Percentiles rank a stretch among this genome's conserved stretches.
Evolutionary conservation across 1,139 yeast species (phyloP).

Genomic region (Kodamaea fungicola): DNA sequence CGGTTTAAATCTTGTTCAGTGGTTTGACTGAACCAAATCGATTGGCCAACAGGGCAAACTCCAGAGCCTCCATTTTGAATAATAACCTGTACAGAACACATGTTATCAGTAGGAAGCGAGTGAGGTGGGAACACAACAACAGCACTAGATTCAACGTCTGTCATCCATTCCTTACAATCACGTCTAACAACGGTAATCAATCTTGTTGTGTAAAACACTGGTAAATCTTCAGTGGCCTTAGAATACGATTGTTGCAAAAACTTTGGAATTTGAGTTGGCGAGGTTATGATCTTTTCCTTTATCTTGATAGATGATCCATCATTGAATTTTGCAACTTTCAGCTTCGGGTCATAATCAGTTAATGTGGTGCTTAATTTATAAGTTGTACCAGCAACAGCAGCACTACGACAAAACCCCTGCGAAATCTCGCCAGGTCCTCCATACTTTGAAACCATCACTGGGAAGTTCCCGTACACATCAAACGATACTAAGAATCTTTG

Average conservation of each 20-base stretch:
- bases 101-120: conserved; percentile 65
- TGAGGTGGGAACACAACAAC: conserved; percentile 93
- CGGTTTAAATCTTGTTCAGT: conserved; percentile 60
- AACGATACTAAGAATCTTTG: conserved; percentile 81
- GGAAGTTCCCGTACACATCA: conserved; percentile 92
- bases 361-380: conserved; percentile 75
- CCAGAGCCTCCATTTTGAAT: conserved; percentile 90
- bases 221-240: conserved; percentile 37
- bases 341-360: conserved; percentile 58
- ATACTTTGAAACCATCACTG: conserved; percentile 85
- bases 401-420: conserved; percentile 96
- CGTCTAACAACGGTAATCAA: conserved; percentile 80
- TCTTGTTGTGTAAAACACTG: conserved; percentile 57
- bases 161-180: conserved; percentile 89
- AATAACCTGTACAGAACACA: conserved; percentile 75
- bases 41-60: conserved; percentile 82
- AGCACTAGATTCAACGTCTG: conserved; percentile 78
- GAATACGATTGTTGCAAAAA: conserved; percentile 35
- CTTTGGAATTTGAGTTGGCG: conserved; percentile 69
- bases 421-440: conserved; percentile 97
- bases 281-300: conserved; percentile 68
- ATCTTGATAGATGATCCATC: conserved; percentile 77
- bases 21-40: conserved; percentile 87
- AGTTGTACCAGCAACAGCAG: conserved; percentile 97
- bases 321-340: conserved; percentile 65